These are phyloP conservation scores for Wickerhamiella azyma DNA, from an alignment of 805 yeast species.

Conservation along the genomic window DNA sequence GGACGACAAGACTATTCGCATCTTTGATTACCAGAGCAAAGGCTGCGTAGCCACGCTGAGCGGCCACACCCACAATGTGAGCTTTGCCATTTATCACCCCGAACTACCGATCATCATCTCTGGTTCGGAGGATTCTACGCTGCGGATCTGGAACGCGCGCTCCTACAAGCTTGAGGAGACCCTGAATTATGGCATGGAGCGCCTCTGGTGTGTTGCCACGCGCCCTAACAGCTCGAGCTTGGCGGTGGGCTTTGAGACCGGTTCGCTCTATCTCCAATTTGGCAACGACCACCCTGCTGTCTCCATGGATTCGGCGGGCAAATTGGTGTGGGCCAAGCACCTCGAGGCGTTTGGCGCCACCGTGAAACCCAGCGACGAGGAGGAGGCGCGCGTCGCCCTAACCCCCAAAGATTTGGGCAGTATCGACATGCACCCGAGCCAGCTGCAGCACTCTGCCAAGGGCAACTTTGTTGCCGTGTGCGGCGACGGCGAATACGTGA, in stretches of 20 bases:
- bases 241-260: constrained; percentile 91
- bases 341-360: constrained; percentile 78
- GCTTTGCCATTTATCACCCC: constrained; percentile 97
- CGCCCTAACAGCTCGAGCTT: constrained; percentile 62
- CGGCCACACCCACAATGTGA: constrained; percentile 88
- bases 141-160: constrained; percentile 88
- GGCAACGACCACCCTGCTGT: constrained; percentile 92
- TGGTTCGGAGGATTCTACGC: constrained; percentile 92
- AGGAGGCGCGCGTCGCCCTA: constrained; percentile 36
- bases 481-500: constrained; percentile 95
- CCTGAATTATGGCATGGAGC: constrained; percentile 77
- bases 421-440: constrained; percentile 83
- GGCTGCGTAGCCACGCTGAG: constrained; percentile 86
- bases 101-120: constrained; percentile 87
- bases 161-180: constrained; percentile 91
- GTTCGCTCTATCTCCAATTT: constrained; percentile 71
- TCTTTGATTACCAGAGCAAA: constrained; percentile 97
- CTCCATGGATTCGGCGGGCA: constrained; percentile 88
- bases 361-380: constrained; percentile 63
- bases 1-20: constrained; percentile 76
- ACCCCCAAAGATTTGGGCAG: constrained; percentile 86
- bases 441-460: constrained; percentile 83
- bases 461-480: constrained; percentile 94
- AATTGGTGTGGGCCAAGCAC: constrained; percentile 80
- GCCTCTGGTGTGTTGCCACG: constrained; percentile 89